Percentiles rank a stretch among this genome's conserved stretches.
Evolutionary conservation across 1,284 basidiomycete genomes (phyloP).

Genomic region (Ganoderma lingzhi): DNA sequence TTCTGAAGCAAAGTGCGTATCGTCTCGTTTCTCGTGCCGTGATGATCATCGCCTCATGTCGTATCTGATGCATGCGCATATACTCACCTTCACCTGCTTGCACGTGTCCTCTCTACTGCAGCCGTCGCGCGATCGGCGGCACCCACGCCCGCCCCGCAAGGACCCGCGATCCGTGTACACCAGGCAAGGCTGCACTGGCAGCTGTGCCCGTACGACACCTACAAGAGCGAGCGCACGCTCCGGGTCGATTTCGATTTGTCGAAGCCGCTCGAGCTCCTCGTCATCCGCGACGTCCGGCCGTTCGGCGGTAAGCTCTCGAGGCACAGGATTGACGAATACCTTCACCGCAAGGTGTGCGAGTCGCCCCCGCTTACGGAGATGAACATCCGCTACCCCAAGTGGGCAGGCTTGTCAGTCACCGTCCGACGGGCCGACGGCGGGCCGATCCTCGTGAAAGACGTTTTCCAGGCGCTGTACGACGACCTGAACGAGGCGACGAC

Average conservation of each 20-base stretch:
- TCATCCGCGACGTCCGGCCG: conserved; percentile 33
- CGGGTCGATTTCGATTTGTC: conserved; percentile 40
- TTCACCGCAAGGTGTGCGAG: conserved; percentile 46
- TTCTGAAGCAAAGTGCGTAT: conserved; percentile 36
- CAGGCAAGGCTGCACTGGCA: conserved; percentile 47
- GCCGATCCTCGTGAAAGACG: conserved; percentile 53
- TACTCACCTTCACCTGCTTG: conserved; percentile 12
- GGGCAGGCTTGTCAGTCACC: conserved; percentile 52
- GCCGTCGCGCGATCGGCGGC: conserved; percentile 17
- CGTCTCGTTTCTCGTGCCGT: conserved; percentile 5
- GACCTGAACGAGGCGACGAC: conserved; percentile 54
- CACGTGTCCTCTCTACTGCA: conserved; percentile 35
- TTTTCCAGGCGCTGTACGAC: conserved; percentile 61
- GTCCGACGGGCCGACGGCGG: conserved; percentile 51
- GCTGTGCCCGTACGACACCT: conserved; percentile 45
- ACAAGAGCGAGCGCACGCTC: conserved; percentile 33
- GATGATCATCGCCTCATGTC: conserved; percentile 13
- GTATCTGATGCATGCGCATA: conserved; percentile 8
- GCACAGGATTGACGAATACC: conserved; percentile 36
- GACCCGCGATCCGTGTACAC: neutral
- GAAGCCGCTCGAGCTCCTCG: conserved; percentile 34
- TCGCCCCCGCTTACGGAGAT: conserved; percentile 43
- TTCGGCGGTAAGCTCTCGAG: conserved; percentile 9
- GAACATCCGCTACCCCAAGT: conserved; percentile 43
- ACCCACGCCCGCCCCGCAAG: conserved; percentile 31